Conservation (phyloP, 768 basidiomycete species). For the Leccinum broughii region DNA sequence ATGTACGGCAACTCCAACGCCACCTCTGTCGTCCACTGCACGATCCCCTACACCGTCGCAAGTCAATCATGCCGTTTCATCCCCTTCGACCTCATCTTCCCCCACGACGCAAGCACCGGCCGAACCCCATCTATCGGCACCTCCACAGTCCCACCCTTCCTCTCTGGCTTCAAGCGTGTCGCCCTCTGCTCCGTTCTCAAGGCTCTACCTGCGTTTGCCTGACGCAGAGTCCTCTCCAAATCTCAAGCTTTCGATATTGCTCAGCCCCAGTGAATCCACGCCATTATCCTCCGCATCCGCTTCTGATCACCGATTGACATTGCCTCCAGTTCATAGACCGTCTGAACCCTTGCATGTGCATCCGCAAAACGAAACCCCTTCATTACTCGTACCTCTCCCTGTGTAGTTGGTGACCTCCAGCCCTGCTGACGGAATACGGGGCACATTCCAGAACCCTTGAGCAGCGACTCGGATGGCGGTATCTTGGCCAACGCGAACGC, state of each 20-base stretch:
- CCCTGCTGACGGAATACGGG: conserved; percentile 18
- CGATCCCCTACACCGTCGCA: background rate
- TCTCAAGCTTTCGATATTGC: conserved; percentile 10
- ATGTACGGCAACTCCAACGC: too few relatives aligned
- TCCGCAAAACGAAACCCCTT: conserved; percentile 21
- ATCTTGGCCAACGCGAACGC: background rate
- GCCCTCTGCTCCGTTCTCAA: conserved; percentile 51
- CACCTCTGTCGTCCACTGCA: background rate
- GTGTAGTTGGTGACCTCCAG: conserved; percentile 5
- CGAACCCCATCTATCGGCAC: background rate
- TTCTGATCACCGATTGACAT: conserved; percentile 5
- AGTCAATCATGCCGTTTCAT: background rate
- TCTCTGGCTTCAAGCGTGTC: conserved; percentile 32
- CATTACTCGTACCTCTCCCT: conserved; percentile 4
- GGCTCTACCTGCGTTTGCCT: conserved; percentile 47
- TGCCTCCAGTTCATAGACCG: conserved; percentile 19
- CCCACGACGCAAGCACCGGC: too few relatives aligned
- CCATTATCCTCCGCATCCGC: background rate
- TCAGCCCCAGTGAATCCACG: conserved; percentile 11
- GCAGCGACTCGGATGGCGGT: background rate
- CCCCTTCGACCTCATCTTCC: too few relatives aligned
- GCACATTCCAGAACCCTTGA: conserved; percentile 12
- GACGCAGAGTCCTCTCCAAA: conserved; percentile 17
- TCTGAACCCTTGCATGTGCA: conserved; percentile 32
- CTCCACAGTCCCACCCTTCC: background rate